Base-by-base conservation (phyloP, 306 rosid genomes). In the Pachyrhizus erosus region DNA sequence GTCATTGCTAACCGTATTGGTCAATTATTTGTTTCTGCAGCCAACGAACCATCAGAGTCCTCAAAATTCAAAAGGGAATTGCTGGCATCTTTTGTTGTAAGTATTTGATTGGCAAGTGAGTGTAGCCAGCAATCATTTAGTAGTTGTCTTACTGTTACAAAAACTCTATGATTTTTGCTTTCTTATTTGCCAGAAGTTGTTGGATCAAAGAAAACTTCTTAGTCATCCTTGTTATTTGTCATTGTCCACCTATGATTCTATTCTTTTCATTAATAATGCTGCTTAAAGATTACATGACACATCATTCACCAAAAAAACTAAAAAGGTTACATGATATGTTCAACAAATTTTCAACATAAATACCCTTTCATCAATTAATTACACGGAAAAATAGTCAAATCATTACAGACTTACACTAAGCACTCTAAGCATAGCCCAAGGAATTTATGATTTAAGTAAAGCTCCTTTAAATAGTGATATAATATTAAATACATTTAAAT, bases 111-210 rank as follows among this genome's bases (percentile, higher is more conserved):
- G 51, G 5, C 55, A 29, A 29, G 37, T 73, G 61, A 58, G 65
- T 72, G 14, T 60, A 26, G 40, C 43, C 29, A 61, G 72, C 70
- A 72, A 61, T 80, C 45, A 80, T 80, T 60, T 80, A 72, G 74
- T 39, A 72, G 33, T 61, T 34, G 79, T 48, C 67, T 57, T n/a
- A 78, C 31, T 70, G 29, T 33, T 17, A 42, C 61, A 42, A 57
- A 37, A 68, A 39, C 43, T 27, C 62, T 65, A 33, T 72, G 54
- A 34, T n/a, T 29, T 40, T 60, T 71, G 29, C 55, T 39, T 40
- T 20, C 18, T 34, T 34, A 23, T 24, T 15, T 76, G 45, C n/a
- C 23, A 14, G 14, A 76, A 11, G n/a, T 62, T 65, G 74, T 52
- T 34, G 68, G 37, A 67, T 67, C 21, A 46, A 49, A 80, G 5